Conservation (phyloP, 306 rosid species). For the Casuarina equisetifolia region DNA sequence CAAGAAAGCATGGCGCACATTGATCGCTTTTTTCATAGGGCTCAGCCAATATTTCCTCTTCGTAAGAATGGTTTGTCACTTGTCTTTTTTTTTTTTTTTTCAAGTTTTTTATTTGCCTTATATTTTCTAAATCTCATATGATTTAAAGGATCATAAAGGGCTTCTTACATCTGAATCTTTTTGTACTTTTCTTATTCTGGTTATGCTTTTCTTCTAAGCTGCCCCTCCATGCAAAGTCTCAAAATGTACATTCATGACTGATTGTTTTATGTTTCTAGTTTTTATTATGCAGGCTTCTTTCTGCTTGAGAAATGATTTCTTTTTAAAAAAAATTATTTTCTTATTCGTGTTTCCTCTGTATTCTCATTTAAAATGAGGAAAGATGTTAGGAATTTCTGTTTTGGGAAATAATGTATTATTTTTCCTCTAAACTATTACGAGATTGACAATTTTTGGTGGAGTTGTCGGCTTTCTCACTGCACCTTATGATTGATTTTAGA, state of each 20-base stretch:
- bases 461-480: neutral
- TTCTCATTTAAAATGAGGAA: too few species aligned
- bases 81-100: too few species aligned
- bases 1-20: constrained; percentile 60
- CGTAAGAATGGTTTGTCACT: constrained; percentile 46
- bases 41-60: constrained; percentile 36
- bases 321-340: too few species aligned
- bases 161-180: too few species aligned
- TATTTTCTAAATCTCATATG: neutral
- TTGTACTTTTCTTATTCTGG: too few species aligned
- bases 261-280: neutral
- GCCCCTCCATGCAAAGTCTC: constrained; percentile 32
- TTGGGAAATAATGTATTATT: neutral
- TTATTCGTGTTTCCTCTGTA: too few species aligned
- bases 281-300: neutral
- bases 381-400: too few species aligned
- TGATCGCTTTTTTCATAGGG: constrained; percentile 44
- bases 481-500: neutral
- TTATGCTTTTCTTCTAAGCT: neutral
- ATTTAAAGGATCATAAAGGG: too few species aligned
- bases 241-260: neutral
- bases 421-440: neutral
- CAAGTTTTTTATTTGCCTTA: too few species aligned
- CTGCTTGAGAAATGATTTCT: too few species aligned
- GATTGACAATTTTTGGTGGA: neutral